phyloP scores from a whole-genome alignment of 1,139 yeast species.

The Pichia sp. region DNA sequence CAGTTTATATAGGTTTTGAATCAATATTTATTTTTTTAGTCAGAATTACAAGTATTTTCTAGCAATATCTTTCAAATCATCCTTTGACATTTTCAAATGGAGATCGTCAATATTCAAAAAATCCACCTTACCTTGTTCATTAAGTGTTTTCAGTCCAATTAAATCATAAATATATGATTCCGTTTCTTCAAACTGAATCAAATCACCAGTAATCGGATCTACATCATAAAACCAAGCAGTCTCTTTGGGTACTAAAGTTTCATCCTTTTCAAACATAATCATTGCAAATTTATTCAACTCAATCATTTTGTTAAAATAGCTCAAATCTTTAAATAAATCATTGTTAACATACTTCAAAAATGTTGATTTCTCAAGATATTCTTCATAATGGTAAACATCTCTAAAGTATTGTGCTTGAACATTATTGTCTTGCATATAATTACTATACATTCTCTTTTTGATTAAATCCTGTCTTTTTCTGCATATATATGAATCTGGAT shows the following conservation, averaged over 20 bases:
- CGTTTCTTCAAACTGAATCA: constrained; percentile 45
- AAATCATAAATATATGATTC: constrained; percentile 45
- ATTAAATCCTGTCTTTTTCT: constrained; percentile 46
- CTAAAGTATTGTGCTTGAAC: constrained; percentile 76
- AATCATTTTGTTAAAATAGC: constrained; percentile 39
- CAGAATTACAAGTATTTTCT: constrained; percentile 24
- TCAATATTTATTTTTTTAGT: too few species aligned
- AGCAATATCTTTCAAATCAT: constrained; percentile 33
- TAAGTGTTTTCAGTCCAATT: constrained; percentile 51
- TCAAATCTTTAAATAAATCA: constrained; percentile 35
- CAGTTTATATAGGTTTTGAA: neutral
- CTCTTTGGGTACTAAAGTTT: constrained; percentile 65
- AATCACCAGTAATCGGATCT: constrained; percentile 37
- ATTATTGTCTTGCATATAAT: constrained; percentile 48
- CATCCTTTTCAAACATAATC: constrained; percentile 54
- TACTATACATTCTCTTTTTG: constrained; percentile 56
- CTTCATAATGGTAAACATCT: constrained; percentile 34
- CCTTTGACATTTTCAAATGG: constrained; percentile 60
- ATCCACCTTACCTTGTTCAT: constrained; percentile 38
- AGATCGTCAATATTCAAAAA: constrained; percentile 50
- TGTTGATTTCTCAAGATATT: constrained; percentile 23
- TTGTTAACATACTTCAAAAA: constrained; percentile 60
- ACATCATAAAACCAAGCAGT: constrained; percentile 61
- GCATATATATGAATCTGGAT: constrained; percentile 53
- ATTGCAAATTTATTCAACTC: constrained; percentile 48